A percentile compares a stretch with the other conserved stretches of the same genome.
Evolutionary conservation across 176 grass and related monocot genomes (phyloP).

Genomic region (Oryza officinalis): DNA sequence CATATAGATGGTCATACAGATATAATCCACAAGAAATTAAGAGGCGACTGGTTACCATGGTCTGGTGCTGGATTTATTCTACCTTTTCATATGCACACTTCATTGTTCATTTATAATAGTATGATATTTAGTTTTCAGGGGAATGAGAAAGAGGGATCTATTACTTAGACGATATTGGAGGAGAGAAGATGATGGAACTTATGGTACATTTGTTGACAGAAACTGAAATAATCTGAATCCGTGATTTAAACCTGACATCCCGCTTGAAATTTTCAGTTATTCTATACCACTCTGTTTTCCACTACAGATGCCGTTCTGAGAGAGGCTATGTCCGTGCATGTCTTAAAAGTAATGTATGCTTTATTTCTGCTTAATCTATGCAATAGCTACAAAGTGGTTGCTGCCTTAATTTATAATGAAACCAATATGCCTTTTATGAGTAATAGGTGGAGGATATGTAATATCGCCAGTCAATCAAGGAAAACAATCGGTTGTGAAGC

Average conservation of each 20-base stretch:
- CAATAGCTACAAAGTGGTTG: background rate
- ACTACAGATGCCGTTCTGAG: conserved; percentile 71
- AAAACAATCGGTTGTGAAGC: conserved; percentile 89
- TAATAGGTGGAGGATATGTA: conserved; percentile 94
- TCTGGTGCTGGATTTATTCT: conserved; percentile 46
- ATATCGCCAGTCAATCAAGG: conserved; percentile 92
- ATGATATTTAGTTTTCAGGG: conserved; percentile 76
- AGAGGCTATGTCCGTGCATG: conserved; percentile 85
- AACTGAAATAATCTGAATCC: conserved; percentile 19
- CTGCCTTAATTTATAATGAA: conserved; percentile 21
- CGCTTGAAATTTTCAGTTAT: conserved; percentile 72
- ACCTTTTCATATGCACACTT: conserved; percentile 22
- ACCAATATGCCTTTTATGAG: conserved; percentile 21
- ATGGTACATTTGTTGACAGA: conserved; percentile 63
- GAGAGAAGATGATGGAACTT: conserved; percentile 98
- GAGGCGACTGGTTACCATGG: conserved; percentile 91
- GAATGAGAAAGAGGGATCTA: conserved; percentile 96
- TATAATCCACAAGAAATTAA: conserved; percentile 97
- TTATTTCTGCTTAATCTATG: conserved; percentile 42
- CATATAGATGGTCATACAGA: conserved; percentile 92
- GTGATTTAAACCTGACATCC: conserved; percentile 44
- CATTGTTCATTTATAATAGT: conserved; percentile 41
- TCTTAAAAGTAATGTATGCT: conserved; percentile 99
- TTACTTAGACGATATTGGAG: conserved; percentile 93
- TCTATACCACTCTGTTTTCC: conserved; percentile 96